phyloP scores from a whole-genome alignment of 2,329 filamentous ascomycete species.

The Fusarium buxicola region DNA sequence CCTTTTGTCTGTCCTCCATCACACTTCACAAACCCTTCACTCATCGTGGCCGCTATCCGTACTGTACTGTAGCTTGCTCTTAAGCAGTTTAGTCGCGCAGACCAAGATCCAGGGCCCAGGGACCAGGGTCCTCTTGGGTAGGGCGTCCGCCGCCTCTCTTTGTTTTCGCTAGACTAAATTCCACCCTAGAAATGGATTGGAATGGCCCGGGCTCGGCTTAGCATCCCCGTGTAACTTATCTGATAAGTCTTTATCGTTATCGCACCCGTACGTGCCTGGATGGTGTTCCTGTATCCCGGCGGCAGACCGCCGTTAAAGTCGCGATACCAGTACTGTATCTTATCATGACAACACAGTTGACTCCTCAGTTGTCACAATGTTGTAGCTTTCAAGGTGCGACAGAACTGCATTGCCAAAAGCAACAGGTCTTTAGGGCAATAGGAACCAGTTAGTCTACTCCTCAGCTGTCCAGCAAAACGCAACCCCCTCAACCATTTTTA shows the following conservation, averaged over 20 bases:
- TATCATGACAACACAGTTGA: conserved; percentile 17
- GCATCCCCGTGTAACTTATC: conserved; percentile 8
- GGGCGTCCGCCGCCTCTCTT: conserved; percentile 16
- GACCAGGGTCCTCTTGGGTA: conserved; percentile 28
- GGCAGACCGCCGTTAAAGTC: not conserved
- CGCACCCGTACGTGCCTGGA: not conserved
- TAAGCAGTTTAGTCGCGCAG: conserved; percentile 23
- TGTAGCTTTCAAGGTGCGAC: conserved; percentile 14
- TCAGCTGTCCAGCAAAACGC: conserved; percentile 6
- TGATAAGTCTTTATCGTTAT: conserved; percentile 23
- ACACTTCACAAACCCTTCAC: conserved; percentile 3
- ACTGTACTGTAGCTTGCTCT: conserved; percentile 26
- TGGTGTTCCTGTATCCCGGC: not conserved
- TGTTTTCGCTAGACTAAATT: conserved; percentile 34
- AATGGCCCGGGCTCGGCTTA: conserved; percentile 11
- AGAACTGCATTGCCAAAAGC: conserved; percentile 19
- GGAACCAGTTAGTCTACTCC: conserved; percentile 5
- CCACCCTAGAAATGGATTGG: conserved; percentile 12
- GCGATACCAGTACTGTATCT: conserved; percentile 10
- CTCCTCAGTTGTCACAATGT: conserved; percentile 21
- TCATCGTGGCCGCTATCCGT: no score
- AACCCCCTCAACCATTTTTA: conserved; percentile 7
- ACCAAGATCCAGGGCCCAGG: conserved; percentile 13
- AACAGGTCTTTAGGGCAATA: not conserved
- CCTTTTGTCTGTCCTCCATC: conserved; percentile 21